Evolutionary conservation across 495 filamentous ascomycete genomes (phyloP), one percentile per base, ranked within the genome.

Genomic region (Echria macrotheca): DNA sequence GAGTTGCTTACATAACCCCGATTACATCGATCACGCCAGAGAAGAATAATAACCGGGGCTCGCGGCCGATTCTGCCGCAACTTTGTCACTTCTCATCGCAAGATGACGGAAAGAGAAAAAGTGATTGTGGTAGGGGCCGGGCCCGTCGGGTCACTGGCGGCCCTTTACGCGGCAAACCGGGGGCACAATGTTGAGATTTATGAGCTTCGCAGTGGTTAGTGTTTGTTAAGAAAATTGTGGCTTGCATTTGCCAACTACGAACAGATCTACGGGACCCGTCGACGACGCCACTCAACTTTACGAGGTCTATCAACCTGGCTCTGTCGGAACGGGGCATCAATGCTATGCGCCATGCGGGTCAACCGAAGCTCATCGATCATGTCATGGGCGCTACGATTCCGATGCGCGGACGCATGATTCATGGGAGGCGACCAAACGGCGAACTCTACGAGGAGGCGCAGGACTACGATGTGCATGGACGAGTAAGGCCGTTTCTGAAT

Each of bases 401-500:
- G 5, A 95, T 99, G 88, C 70, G 83, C 51, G 91, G 91, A 8
- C 88, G 93, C n/a, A 97, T 97, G 93, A 93, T 99, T 43, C 93
- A 99, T 61, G 83, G 87, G 18, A 73, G 74, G 52, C 72, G 72
- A n/a, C 60, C 73, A 22, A 65, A 76, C 24, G 86, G 85, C 18
- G 64, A 81, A 14, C 66, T 93, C 8, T 87, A 81, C 60, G 82
- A 93, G 54, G 81, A 86, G 49, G 68, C 86, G 15, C 93, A 99
- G 65, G 76, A 80, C 21, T 99, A 99, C 66, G 93, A 96, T 66
- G 78, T 86, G 4, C 86, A 94, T 55, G 91, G 91, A 50, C 79
- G 86, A 61, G 89, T 94, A 76, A 59, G 75, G 26, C 36, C 31
- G 8, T 23, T 21, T 10, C 8, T 6, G 7, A 8, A 5, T 18